These are phyloP conservation scores for Saccharomycopsis guyanensis DNA, from an alignment of 805 yeast species.

Conservation along the genomic window DNA sequence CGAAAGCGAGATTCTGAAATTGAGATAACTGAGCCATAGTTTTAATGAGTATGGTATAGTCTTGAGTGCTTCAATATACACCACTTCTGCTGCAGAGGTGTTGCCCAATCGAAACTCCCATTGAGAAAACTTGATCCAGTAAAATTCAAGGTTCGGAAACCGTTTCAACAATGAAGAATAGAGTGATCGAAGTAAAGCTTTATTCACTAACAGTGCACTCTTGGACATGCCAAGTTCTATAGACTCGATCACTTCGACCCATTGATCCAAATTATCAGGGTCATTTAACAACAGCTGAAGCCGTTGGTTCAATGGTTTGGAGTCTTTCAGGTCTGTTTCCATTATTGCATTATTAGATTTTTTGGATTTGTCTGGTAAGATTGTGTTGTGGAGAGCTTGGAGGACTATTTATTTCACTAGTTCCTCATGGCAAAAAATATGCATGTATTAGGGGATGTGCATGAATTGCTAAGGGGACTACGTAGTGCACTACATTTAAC, in stretches of 20 bases:
- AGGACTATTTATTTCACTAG: too few species aligned
- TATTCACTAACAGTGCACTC: constrained; percentile 27
- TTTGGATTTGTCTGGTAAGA: neutral
- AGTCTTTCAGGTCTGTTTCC: neutral
- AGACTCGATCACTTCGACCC: constrained; percentile 32
- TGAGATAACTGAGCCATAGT: constrained; percentile 44
- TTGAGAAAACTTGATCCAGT: constrained; percentile 51
- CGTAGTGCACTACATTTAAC: too few species aligned
- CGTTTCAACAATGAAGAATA: constrained; percentile 37
- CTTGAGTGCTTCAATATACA: constrained; percentile 35
- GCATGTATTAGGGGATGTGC: too few species aligned
- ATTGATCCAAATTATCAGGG: constrained; percentile 31
- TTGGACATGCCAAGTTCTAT: constrained; percentile 32
- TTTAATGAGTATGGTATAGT: constrained; percentile 38
- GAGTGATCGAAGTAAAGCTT: constrained; percentile 31
- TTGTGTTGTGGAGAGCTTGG: neutral
- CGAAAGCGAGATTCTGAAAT: constrained; percentile 29
- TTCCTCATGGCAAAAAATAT: too few species aligned
- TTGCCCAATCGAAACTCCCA: constrained; percentile 40
- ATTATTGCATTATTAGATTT: too few species aligned
- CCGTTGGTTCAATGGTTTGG: neutral
- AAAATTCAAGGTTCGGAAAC: constrained; percentile 44
- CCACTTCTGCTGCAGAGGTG: constrained; percentile 30
- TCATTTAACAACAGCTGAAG: constrained; percentile 20
- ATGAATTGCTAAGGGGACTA: too few species aligned